Base-by-base conservation (phyloP, 306 rosid species). In the Castanopsis chinensis region DNA sequence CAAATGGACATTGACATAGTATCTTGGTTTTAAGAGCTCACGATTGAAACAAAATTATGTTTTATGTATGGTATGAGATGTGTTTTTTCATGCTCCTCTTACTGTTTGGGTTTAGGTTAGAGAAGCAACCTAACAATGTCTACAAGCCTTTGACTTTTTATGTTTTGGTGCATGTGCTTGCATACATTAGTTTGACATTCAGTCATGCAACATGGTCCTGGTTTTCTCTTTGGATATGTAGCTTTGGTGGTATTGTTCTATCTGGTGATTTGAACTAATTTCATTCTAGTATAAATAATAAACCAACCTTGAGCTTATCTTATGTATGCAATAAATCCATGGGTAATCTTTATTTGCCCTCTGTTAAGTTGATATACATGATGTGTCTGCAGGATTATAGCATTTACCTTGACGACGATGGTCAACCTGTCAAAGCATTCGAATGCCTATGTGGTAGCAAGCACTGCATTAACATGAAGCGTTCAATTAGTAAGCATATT, bases 391-490 rank as follows among this genome's bases (percentile, higher is more conserved):
- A 95, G 99, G 99, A 95, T 85, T 93, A 93, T 77, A 94, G 99
- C 80, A 83, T 95, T 41, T 89, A 92, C 83, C 91, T 95, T 75
- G 96, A 93, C 27, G 97, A 90, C 64, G 76, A 81, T 45, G 99
- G 93, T 76, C 83, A 87, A 56, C 85, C 87, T 73, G 63, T 89
- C 0, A 86, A 88, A 84, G 77, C 81, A 41, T 91, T 93, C 81
- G 78, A 20, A 51, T 95, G 98, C 78, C 88, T 32, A 82, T 95
- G 99, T 87, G 96, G 96, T 83, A 95, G 99, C 79, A 89, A 87
- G 78, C 93, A 93, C 90, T 95, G 98, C 85, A 85, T 98, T 88
- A 86, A 89, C 77, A 92, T 93, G 87, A 91, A 88, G 83, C 93
- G 99, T 33, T 77, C 86, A 63, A 88, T 73, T 43, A 88, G 97